Evolutionary conservation across 2,329 filamentous ascomycete species (phyloP).

Genomic region (Metarhizium robertsii): DNA sequence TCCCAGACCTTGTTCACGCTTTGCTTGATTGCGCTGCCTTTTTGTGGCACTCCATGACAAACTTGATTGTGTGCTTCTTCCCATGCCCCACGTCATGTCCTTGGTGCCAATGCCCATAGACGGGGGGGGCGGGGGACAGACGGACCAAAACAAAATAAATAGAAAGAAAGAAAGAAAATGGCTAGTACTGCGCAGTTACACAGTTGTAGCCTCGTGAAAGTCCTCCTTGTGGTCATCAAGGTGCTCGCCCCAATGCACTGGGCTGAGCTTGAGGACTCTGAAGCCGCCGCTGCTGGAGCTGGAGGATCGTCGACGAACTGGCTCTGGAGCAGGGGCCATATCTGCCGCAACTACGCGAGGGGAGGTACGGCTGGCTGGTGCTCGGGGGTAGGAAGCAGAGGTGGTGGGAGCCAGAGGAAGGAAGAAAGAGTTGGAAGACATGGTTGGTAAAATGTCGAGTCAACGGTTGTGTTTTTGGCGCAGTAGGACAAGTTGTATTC

Average conservation of each 20-base stretch:
- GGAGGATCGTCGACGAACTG: slow-evolving; percentile 38
- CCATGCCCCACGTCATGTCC: background rate
- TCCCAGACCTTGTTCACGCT: no score
- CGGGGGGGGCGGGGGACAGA: no score
- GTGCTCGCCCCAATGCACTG: slow-evolving; percentile 55
- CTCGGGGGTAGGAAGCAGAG: slow-evolving; percentile 45
- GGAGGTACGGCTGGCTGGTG: slow-evolving; percentile 19
- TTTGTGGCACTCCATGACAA: background rate
- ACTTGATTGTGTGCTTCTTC: background rate
- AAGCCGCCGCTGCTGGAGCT: slow-evolving; percentile 31
- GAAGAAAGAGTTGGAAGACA: slow-evolving; percentile 27
- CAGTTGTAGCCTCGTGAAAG: slow-evolving; percentile 36
- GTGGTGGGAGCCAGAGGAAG: slow-evolving; percentile 50
- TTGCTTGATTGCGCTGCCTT: background rate
- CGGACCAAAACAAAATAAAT: background rate
- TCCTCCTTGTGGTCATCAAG: slow-evolving; percentile 46
- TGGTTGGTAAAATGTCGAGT: background rate
- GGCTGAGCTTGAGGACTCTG: slow-evolving; percentile 54
- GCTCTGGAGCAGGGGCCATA: slow-evolving; percentile 12
- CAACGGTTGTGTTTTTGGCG: background rate
- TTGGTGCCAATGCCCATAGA: background rate
- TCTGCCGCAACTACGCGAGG: slow-evolving; percentile 11
- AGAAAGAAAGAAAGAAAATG: background rate
- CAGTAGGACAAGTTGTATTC: background rate
- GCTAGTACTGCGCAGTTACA: slow-evolving; percentile 20